Conservation (phyloP, 2,329 filamentous ascomycete species). For the Aspergillus sp. region DNA sequence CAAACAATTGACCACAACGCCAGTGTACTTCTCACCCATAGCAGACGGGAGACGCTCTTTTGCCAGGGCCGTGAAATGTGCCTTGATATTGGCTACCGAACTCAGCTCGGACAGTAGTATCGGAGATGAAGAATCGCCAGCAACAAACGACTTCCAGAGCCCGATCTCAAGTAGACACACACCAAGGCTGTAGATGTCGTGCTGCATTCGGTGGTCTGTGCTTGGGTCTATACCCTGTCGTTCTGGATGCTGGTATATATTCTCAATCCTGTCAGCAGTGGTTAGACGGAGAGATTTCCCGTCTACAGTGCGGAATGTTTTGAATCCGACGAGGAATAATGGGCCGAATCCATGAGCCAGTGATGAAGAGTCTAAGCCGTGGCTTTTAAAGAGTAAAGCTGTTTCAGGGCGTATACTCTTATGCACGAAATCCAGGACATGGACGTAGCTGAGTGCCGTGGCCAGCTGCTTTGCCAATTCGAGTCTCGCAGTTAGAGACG, state of each 20-base stretch:
- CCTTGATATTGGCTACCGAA: no score
- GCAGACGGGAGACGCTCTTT: background rate
- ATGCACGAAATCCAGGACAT: constrained; percentile 47
- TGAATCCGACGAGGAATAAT: constrained; percentile 48
- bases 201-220: constrained; percentile 50
- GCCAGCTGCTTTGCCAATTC: constrained; percentile 30
- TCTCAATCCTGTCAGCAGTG: no score
- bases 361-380: background rate
- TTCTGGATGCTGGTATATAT: constrained; percentile 51
- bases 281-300: constrained; percentile 24
- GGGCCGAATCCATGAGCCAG: background rate
- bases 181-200: constrained; percentile 59
- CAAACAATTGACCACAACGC: constrained; percentile 1
- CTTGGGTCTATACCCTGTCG: constrained; percentile 45
- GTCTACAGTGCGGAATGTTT: constrained; percentile 40
- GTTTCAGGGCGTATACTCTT: constrained; percentile 48
- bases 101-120: no score
- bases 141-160: constrained; percentile 25
- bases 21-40: constrained; percentile 2
- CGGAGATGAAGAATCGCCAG: background rate
- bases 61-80: no score
- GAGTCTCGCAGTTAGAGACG: constrained; percentile 9
- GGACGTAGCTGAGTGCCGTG: constrained; percentile 35
- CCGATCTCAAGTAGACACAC: constrained; percentile 57
- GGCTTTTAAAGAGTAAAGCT: constrained; percentile 11